A percentile compares a stretch with the other conserved stretches of the same genome.
Evolutionary conservation across 2,329 filamentous ascomycete genomes (phyloP).

Genomic region (Plectosphaerella sp.): DNA sequence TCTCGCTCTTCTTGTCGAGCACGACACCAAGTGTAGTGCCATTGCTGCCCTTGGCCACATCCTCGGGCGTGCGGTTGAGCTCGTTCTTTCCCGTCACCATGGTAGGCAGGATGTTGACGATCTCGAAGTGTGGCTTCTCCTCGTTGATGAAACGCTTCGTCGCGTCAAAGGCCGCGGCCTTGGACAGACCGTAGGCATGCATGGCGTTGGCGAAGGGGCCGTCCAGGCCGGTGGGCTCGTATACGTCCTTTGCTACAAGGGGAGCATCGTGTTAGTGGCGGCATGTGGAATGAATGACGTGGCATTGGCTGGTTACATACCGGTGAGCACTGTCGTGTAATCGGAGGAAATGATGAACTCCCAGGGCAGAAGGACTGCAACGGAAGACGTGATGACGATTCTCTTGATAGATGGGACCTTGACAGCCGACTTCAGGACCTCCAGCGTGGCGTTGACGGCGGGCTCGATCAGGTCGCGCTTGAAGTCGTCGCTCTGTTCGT

Average conservation of each 20-base stretch:
- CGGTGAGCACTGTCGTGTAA: neutral
- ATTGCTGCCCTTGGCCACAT: conserved; percentile 29
- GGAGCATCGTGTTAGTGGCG: neutral
- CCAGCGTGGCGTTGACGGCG: conserved; percentile 28
- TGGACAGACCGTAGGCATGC: conserved; percentile 29
- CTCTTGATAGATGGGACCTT: conserved; percentile 26
- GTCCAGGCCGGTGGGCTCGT: conserved; percentile 1
- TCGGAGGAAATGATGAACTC: neutral
- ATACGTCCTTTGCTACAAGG: neutral
- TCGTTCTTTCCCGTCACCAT: conserved; percentile 32
- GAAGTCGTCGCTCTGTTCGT: conserved; percentile 5
- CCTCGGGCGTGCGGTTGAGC: conserved; percentile 16
- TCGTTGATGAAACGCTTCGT: conserved; percentile 25
- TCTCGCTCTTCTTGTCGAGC: conserved; percentile 17
- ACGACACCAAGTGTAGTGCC: conserved; percentile 14
- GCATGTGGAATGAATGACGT: conserved; percentile 1
- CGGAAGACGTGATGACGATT: conserved; percentile 38
- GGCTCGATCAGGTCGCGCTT: conserved; percentile 21
- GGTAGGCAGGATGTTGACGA: conserved; percentile 29
- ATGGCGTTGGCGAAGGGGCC: conserved; percentile 20
- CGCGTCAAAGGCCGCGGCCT: conserved; percentile 25
- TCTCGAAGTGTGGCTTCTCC: conserved; percentile 26
- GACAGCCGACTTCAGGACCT: conserved; percentile 29
- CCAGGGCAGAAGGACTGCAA: conserved; percentile 10
- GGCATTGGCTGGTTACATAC: neutral